Evolutionary conservation across 345 rosid genomes (phyloP).

Genomic region (Anastatica hierochuntica): DNA sequence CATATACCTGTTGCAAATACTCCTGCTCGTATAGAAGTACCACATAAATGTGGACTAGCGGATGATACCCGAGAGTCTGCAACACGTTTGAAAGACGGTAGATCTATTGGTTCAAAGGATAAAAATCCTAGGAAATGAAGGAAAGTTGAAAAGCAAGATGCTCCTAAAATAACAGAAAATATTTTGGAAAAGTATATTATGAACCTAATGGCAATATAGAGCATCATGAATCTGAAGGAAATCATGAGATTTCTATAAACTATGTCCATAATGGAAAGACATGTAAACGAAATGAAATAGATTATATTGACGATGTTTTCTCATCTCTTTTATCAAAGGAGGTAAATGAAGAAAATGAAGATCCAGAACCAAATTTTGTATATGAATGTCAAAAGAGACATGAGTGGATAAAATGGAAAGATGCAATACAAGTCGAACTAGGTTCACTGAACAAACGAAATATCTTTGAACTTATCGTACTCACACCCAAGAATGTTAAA

Average conservation of each 20-base stretch:
- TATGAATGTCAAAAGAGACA: background rate
- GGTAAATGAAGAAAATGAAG: too few relatives aligned
- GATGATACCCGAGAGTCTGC: background rate
- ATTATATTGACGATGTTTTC: background rate
- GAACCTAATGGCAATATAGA: too few relatives aligned
- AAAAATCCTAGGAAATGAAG: background rate
- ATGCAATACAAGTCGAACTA: background rate
- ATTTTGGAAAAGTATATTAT: background rate
- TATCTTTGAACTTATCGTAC: background rate
- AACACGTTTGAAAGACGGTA: background rate
- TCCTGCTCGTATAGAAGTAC: background rate
- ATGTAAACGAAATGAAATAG: background rate
- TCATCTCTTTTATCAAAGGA: background rate
- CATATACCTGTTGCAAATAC: background rate
- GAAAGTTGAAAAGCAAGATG: background rate
- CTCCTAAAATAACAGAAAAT: background rate
- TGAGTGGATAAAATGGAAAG: background rate
- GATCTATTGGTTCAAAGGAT: background rate
- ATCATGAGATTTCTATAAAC: background rate
- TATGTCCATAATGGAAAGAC: background rate
- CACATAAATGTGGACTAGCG: background rate
- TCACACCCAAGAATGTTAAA: background rate
- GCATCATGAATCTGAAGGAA: too few relatives aligned
- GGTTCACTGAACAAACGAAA: background rate
- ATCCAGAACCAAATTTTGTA: background rate